Conservation (phyloP, 1,284 basidiomycete species). For the Leccinum variabile region DNA sequence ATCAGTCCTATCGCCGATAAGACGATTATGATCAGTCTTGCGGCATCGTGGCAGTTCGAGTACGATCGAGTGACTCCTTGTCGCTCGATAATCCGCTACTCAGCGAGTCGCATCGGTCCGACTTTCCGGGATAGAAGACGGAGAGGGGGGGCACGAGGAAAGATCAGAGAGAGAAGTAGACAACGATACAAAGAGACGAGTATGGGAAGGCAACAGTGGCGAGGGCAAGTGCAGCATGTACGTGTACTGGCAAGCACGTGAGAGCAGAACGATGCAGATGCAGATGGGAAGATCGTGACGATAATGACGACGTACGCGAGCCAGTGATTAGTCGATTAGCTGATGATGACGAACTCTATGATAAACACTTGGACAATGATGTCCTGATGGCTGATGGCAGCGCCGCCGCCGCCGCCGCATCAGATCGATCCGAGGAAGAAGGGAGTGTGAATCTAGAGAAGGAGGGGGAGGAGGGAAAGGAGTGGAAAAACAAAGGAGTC, state of each 20-base stretch:
- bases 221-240: background rate
- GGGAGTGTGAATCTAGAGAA: background rate
- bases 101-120: background rate
- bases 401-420: background rate
- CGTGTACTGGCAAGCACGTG: background rate
- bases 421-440: background rate
- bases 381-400: background rate
- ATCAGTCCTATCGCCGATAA: background rate
- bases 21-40: background rate
- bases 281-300: background rate
- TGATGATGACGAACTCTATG: background rate
- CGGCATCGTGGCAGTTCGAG: background rate
- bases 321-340: background rate
- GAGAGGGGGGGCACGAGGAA: background rate
- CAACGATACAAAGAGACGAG: background rate
- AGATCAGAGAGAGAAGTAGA: background rate
- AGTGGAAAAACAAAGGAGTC: background rate
- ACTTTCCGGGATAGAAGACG: background rate
- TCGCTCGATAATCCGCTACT: background rate
- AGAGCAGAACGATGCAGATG: background rate
- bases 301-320: background rate
- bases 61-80: background rate
- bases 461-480: background rate
- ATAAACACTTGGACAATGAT: background rate
- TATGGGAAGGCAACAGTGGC: background rate